Base-by-base conservation (phyloP, 352 stramenopile species). In the Phytophthora tubulina region DNA sequence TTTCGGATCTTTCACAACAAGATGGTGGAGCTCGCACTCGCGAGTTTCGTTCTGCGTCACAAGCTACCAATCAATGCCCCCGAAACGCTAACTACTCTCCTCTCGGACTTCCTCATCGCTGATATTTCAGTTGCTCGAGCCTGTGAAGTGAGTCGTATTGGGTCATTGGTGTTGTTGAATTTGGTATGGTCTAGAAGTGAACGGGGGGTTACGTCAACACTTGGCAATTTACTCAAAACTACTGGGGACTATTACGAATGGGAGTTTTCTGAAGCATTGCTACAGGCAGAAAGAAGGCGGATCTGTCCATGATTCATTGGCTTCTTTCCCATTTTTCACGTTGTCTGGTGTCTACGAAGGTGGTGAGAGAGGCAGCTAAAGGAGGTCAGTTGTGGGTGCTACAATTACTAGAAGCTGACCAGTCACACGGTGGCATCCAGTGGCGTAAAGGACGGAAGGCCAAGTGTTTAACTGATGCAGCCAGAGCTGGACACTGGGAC, bases 251-350 rank as follows among this genome's bases (percentile, higher is more conserved):
- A 55, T 38, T 48, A 60, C 11, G 11, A 55, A 17, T 56, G 32
- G 15, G 15, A 48, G 30, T 57, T 67, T 49, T 56, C 46, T 15
- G 45, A 50, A 10, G 33, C 49, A 0, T 31, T 72, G 38, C 3
- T 48, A 0, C 30, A 48, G 2, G 4, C 56, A 10, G 8, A 21
- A 15, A 31, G 6, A 32, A 33, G 0, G 41, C 21, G 6, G 56
- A 67, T 41, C 30, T 71, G 27, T 15, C 17, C 3, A 17, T 58
- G 50, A 10, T 55, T 1, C 49, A 63, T 7, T 68, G 56, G 65
- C 17, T 73, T 21, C 32, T 73, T 39, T 4, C 36, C 4, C 65
- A 73, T 10, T 68, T 73, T n/a, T 32, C 49, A 5, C 35, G 21
- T 4, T 64, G 48, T 36, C 54, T n/a, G 15, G 42, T 60, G n/a